Percentiles rank a stretch among this genome's conserved stretches.
Evolutionary conservation across 1,139 yeast species (phyloP).

Genomic region (Scheffersomyces illinoinensis): DNA sequence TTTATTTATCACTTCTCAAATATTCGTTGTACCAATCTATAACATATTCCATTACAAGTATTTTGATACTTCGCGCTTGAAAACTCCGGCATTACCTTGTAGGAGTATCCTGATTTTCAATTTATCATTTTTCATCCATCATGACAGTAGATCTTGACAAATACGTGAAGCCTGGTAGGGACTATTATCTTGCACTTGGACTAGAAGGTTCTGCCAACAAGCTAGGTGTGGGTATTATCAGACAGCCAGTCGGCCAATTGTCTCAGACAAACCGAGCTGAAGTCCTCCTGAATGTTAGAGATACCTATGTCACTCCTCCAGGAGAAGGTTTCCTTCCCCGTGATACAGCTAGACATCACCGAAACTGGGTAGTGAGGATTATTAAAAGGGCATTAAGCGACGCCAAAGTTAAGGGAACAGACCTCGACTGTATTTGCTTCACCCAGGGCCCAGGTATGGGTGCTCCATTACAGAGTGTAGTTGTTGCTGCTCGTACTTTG

Average conservation of each 20-base stretch:
- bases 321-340: constrained; percentile 97
- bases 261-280: constrained; percentile 60
- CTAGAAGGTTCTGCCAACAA: constrained; percentile 97
- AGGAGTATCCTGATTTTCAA: neutral
- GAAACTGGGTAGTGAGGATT: constrained; percentile 91
- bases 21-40: neutral
- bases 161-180: constrained; percentile 42
- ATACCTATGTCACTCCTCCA: constrained; percentile 93
- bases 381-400: constrained; percentile 66
- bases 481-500: constrained; percentile 85
- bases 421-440: constrained; percentile 88
- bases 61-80: neutral
- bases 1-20: neutral
- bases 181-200: constrained; percentile 74
- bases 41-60: neutral
- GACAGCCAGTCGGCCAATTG: constrained; percentile 61
- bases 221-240: constrained; percentile 88
- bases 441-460: constrained; percentile 99
- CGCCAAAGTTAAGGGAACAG: constrained; percentile 55
- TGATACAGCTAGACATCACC: constrained; percentile 94
- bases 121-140: neutral
- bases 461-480: constrained; percentile 93
- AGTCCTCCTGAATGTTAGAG: constrained; percentile 84
- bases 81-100: too few species aligned
- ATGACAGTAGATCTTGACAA: constrained; percentile 40